These are phyloP conservation scores for Collybiopsis luxurians DNA, from an alignment of 768 basidiomycete species.

Conservation along the genomic window DNA sequence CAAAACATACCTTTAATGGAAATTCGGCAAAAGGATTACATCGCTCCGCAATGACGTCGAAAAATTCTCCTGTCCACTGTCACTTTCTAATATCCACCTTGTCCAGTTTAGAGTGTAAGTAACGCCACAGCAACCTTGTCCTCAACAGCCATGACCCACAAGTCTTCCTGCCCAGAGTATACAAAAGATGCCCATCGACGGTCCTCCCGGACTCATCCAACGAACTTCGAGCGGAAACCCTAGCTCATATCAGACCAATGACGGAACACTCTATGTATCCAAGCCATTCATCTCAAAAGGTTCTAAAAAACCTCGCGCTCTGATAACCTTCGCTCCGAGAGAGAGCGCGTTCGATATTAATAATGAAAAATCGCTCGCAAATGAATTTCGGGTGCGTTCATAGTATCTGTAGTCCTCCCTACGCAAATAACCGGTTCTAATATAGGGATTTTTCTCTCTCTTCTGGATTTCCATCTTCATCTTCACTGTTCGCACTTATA, in stretches of 20 bases:
- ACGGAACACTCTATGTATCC: constrained; percentile 72
- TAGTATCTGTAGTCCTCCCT: not conserved
- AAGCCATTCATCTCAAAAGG: constrained; percentile 71
- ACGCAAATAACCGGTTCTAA: not conserved
- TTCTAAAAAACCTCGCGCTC: constrained; percentile 75
- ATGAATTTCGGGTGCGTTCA: constrained; percentile 76
- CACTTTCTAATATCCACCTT: not conserved
- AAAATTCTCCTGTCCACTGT: not conserved
- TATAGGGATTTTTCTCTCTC: constrained; percentile 87
- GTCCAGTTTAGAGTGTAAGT: not conserved
- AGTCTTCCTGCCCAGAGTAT: not conserved
- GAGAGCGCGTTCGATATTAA: constrained; percentile 81
- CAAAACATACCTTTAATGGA: not conserved
- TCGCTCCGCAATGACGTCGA: not conserved
- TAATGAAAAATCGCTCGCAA: constrained; percentile 69
- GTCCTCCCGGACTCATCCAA: not conserved
- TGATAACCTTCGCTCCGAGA: constrained; percentile 85
- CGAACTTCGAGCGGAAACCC: constrained; percentile 33
- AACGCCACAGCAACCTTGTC: no score
- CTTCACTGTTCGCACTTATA: constrained; percentile 74
- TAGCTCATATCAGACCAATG: constrained; percentile 43
- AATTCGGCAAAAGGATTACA: not conserved
- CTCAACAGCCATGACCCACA: not conserved
- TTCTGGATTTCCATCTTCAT: constrained; percentile 93
- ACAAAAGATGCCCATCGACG: constrained; percentile 1